Evolutionary conservation across 139 green algal species (phyloP), one percentile per base, ranked within the genome.

Genomic region (Tetraselmis chui): DNA sequence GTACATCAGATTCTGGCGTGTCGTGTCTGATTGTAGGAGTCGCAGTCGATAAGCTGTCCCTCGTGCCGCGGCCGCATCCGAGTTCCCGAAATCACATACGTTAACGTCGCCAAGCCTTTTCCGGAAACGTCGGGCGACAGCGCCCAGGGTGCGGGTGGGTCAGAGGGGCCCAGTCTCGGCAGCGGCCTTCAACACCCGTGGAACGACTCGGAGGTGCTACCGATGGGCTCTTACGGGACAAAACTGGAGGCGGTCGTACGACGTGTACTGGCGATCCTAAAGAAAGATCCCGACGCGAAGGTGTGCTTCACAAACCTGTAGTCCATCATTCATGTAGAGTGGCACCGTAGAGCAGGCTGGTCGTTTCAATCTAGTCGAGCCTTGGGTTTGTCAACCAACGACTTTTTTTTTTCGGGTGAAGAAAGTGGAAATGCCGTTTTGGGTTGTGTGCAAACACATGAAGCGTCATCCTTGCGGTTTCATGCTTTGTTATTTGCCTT

Each of bases 161-260:
- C n/a, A n/a, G n/a, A n/a, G n/a, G n/a, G n/a, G n/a, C n/a, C n/a
- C n/a, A n/a, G n/a, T n/a, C n/a, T n/a, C 28, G 59, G 18, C 82
- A 1, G 29, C 23, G 25, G 76, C 84, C n/a, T 1, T 28, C 23
- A 79, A 81, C 58, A 5, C 5, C 45, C 45, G 45, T 67, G 45
- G 45, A 18, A 67, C 11, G 45, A 67, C 45, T 5, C 45, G 45
- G 45, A 5, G 45, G 45, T 67, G 45, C 45, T 67, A 18, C 45
- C 45, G 11, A 67, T 67, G 11, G 45, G 45, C 45, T 79, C 30
- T 24, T 89, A 79, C 81, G 81, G 84, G 2, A 84, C 81, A 29
- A 89, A 94, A 84, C 76, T 93, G 0, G 94, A 96, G 79, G 92
- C 93, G 0, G 88, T 97, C 28, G 89, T 97, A 59, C 86, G 93